Evolutionary conservation across 2,329 filamentous ascomycete genomes (phyloP).

Genomic region (Simplicillium aogashimaense): DNA sequence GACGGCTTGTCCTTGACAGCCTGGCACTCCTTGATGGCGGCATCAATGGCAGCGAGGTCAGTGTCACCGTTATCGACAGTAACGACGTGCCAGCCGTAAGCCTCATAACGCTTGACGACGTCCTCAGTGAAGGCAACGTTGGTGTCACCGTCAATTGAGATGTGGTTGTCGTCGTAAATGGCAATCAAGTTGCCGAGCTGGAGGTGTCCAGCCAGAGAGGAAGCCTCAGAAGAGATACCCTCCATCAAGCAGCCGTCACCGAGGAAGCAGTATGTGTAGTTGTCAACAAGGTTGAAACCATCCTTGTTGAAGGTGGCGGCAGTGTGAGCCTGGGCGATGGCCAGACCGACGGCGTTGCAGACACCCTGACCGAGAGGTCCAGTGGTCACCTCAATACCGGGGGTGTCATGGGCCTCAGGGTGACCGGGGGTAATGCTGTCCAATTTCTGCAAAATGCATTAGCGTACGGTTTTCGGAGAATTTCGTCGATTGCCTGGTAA

Average conservation of each 20-base stretch:
- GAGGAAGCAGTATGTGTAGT: slow-evolving; percentile 95
- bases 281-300: slow-evolving; percentile 81
- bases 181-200: slow-evolving; percentile 96
- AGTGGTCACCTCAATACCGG: slow-evolving; percentile 95
- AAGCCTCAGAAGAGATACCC: slow-evolving; percentile 90
- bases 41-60: slow-evolving; percentile 81
- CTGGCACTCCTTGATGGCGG: slow-evolving; percentile 76
- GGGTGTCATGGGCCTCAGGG: slow-evolving; percentile 92
- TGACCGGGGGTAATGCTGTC: slow-evolving; percentile 85
- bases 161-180: slow-evolving; percentile 98
- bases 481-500: slow-evolving; percentile 1
- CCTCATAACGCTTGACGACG: slow-evolving; percentile 85
- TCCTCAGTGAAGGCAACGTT: slow-evolving; percentile 97
- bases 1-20: slow-evolving; percentile 92
- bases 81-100: slow-evolving; percentile 92
- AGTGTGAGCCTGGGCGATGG: slow-evolving; percentile 90
- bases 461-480: neutral
- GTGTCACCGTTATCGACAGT: slow-evolving; percentile 79
- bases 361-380: slow-evolving; percentile 97
- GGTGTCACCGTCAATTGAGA: slow-evolving; percentile 89
- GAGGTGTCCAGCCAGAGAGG: slow-evolving; percentile 86
- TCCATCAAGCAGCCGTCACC: slow-evolving; percentile 99
- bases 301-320: slow-evolving; percentile 94
- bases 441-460: slow-evolving; percentile 26
- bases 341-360: slow-evolving; percentile 93